Base-by-base conservation (phyloP, 805 yeast genomes). In the Starmerella powellii region DNA sequence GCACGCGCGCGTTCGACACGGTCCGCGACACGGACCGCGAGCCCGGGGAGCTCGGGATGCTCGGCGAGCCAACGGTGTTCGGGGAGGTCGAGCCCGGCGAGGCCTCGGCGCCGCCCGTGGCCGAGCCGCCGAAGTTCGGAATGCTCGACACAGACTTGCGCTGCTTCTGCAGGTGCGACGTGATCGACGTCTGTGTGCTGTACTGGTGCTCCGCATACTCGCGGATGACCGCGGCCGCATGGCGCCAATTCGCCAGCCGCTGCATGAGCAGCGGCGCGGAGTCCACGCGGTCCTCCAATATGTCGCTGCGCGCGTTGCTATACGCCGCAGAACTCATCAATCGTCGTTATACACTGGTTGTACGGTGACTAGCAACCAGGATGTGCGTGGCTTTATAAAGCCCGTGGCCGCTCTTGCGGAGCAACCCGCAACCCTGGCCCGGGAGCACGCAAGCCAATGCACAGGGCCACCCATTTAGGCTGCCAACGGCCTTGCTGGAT, bases 191-290 rank as follows among this genome's bases (percentile, higher is more conserved):
- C 51, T 64, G 65, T 34, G 53, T 41, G 10, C 46, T 18, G 23
- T 47, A 34, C 33, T 55, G 56, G 31, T 52, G 47, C 26, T 61
- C 57, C 20, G 57, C 47, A 43, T 58, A 63, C 39, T 55, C 58
- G 37, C 51, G 51, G n/a, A 63, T 51, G 23, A 58, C 33, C 12
- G 37, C 32, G 23, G 59, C 54, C 18, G 59, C 62, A 28, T 58
- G 62, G 28, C 46, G 53, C 70, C 70, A 66, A 39, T 58, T 52
- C 33, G 62, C 66, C 31, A 65, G 53, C 13, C 70, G 59, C 17
- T 50, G 48, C 13, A 58, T 38, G 28, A 65, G 56, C n/a, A 61
- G 38, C 24, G 55, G 47, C 11, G 68, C 56, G 21, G 68, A 65
- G 43, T 66, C 69, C 12, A 45, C 39, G 18, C 45, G 48, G 34